Evolutionary conservation across 208 protist genomes (phyloP).

Genomic region (Trypanosoma avium): DNA sequence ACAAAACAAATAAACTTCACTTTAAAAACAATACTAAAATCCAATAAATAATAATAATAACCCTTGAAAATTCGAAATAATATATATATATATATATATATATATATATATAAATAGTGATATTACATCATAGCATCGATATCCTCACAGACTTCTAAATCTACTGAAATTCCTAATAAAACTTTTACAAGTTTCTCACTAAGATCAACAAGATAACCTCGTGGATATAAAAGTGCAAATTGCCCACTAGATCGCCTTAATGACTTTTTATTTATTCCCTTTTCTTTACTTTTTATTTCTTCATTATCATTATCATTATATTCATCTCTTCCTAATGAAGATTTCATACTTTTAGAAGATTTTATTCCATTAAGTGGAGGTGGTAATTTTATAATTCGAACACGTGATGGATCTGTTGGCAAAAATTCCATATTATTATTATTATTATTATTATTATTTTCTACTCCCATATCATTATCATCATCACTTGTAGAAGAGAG

Average conservation of each 20-base stretch:
- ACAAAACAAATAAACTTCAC: too few relatives aligned
- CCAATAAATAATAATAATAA: constrained; percentile 17
- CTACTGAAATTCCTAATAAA: constrained; percentile 57
- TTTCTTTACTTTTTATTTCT: neutral
- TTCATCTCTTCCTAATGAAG: too few relatives aligned
- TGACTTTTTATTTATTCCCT: neutral
- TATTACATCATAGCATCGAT: constrained; percentile 38
- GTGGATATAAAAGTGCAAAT: constrained; percentile 48
- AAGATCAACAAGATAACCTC: constrained; percentile 64
- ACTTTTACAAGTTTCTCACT: constrained; percentile 56
- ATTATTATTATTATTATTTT: too few relatives aligned
- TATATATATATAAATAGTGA: constrained; percentile 6
- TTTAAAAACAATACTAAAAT: neutral
- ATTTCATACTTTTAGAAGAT: too few relatives aligned
- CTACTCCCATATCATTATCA: too few relatives aligned
- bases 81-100: constrained; percentile 6
- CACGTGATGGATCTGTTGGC: too few relatives aligned
- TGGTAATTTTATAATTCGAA: too few relatives aligned
- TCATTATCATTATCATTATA: neutral
- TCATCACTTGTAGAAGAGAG: too few relatives aligned
- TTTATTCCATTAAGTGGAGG: too few relatives aligned
- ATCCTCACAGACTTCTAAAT: constrained; percentile 79
- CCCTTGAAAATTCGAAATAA: neutral
- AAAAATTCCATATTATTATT: too few relatives aligned
- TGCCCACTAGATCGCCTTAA: neutral